These are phyloP conservation scores for Diophrys appendiculata DNA, from an alignment of 73 alveolate genomes.

Conservation along the genomic window DNA sequence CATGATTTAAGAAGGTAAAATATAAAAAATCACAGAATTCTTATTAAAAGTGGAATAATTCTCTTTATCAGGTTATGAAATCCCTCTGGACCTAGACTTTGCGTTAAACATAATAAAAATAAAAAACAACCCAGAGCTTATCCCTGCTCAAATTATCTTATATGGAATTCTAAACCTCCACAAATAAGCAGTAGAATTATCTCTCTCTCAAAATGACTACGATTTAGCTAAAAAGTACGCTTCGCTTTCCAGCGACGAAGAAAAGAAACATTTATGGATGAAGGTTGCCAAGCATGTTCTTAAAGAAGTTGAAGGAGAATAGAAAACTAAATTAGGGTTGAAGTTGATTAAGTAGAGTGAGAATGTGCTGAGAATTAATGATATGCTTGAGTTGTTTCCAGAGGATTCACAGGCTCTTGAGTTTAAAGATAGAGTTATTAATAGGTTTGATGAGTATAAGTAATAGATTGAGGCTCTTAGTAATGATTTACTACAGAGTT, in stretches of 20 bases:
- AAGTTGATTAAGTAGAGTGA: conserved; percentile 79
- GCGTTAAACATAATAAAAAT: background rate
- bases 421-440: conserved; percentile 90
- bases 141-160: background rate
- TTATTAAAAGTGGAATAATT: background rate
- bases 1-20: background rate
- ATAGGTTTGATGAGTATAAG: conserved; percentile 91
- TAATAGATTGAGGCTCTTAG: conserved; percentile 83
- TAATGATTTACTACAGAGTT: conserved; percentile 84
- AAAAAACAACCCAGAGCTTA: background rate
- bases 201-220: conserved; percentile 79
- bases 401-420: conserved; percentile 89
- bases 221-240: conserved; percentile 95
- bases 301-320: conserved; percentile 28
- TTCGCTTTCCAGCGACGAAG: conserved; percentile 79
- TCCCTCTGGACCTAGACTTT: background rate
- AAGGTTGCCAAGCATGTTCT: conserved; percentile 85
- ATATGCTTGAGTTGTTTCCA: conserved; percentile 90
- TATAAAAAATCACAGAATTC: background rate
- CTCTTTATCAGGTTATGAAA: background rate
- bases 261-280: conserved; percentile 94
- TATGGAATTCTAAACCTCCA: conserved; percentile 40
- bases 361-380: conserved; percentile 90
- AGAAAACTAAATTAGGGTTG: conserved; percentile 55
- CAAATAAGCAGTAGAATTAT: conserved; percentile 94